Base-by-base conservation (phyloP, 2,329 filamentous ascomycete genomes). In the Aureobasidium sp. region DNA sequence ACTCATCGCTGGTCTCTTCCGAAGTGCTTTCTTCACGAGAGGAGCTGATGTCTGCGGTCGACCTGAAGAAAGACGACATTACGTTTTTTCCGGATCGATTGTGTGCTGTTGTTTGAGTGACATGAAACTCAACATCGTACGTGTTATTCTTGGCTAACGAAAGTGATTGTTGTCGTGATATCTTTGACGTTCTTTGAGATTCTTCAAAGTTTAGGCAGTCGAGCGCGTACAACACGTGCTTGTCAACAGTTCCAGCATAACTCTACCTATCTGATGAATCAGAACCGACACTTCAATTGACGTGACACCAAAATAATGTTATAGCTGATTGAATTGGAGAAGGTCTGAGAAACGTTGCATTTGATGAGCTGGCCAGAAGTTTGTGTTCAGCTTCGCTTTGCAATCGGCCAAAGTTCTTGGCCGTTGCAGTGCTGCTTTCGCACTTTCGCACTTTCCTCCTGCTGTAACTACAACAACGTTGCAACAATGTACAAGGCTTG, bases 31-130 rank as follows among this genome's bases (percentile, higher is more conserved):
- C 50, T 25, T 62, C 55, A 25, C 46, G 33, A 11, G 62, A 63
- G 29, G 46, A 60, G 38, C 62, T 63, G 31, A 62, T 60, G 29
- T 63, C 62, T 31, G 50, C 57, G 10, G 62, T 60, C 11, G 62
- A 61, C 27, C 62, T 50, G 60, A 63, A 63, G 42, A 63, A 63
- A 2, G 62, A 61, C 23, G 62, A 63, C 62, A 63, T 63, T 38
- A 46, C 13, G 53, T 42, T 13, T 25, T 46, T n/a, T 19, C 38
- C 29, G 19, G 29, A 42, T 42, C 38, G 31, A 33, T 42, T 21
- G 10, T n/a, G 11, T 46, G 10, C 4, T 57, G n/a, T 46, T 53
- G 49, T 53, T 27, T 17, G 5, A 38, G 25, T 43, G 38, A 27
- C 51, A 35, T 46, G 15, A 13, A 4, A 19, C 21, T 46, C 17